Conservation (phyloP, 768 basidiomycete species). For the Porpolomopsis calyptriformis region DNA sequence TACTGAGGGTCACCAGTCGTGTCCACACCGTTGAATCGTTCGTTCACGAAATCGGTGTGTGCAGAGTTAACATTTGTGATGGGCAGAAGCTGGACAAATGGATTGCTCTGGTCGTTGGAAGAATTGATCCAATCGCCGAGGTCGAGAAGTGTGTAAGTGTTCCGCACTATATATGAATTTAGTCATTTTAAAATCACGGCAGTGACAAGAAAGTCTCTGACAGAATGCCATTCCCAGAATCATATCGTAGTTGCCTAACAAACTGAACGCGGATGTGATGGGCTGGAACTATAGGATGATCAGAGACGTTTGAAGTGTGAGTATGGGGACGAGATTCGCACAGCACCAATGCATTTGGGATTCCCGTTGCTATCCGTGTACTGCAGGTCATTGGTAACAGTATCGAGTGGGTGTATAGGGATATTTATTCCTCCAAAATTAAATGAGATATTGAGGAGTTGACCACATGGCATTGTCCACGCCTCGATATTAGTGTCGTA, state of each 20-base stretch:
- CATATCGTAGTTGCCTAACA: constrained; percentile 65
- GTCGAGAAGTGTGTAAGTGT: constrained; percentile 60
- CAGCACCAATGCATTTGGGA: constrained; percentile 56
- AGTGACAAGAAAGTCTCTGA: background rate
- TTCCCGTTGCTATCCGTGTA: constrained; percentile 35
- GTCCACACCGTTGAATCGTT: constrained; percentile 51
- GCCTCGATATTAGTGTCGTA: constrained; percentile 45
- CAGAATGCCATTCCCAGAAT: constrained; percentile 6
- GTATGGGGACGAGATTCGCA: constrained; percentile 24
- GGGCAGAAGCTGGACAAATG: constrained; percentile 63
- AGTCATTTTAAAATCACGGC: background rate
- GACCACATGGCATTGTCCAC: constrained; percentile 70
- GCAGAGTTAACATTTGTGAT: constrained; percentile 43
- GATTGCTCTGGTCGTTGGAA: constrained; percentile 37
- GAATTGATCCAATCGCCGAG: constrained; percentile 56
- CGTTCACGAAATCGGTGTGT: constrained; percentile 53
- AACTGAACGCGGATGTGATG: constrained; percentile 67
- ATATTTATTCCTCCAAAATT: constrained; percentile 59
- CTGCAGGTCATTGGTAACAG: constrained; percentile 46
- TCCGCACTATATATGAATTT: constrained; percentile 48
- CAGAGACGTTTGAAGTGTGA: background rate
- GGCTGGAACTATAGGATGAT: constrained; percentile 59
- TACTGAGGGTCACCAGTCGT: constrained; percentile 44
- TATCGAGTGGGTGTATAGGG: constrained; percentile 67
- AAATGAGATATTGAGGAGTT: constrained; percentile 60